Base-by-base conservation (phyloP, 768 basidiomycete genomes). In the Tephrocybe sp. region DNA sequence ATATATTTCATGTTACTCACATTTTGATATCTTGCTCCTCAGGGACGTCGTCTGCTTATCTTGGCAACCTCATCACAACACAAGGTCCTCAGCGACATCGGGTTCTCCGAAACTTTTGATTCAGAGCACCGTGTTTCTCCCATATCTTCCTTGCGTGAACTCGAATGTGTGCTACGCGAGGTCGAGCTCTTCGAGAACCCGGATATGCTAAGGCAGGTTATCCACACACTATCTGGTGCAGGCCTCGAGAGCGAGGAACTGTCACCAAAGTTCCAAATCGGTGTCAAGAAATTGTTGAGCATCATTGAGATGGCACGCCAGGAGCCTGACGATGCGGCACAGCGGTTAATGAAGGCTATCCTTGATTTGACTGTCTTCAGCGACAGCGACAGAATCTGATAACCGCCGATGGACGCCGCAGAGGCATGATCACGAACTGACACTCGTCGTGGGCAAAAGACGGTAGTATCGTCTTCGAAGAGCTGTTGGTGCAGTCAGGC, bases 271-370 rank as follows among this genome's bases (percentile, higher is more conserved):
- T 58, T 94, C 58, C 82, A 86, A 55, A 87, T 98, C 41, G 97
- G 97, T 0, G 84, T 99, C 62, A 98, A 98, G 83, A 94, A 90
- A 70, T 62, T 99, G 66, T 67, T 99, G 64, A 92, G 85, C 53
- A 78, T 89, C 49, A 77, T 95, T 16, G 97, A 99, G 77, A 98
- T 97, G 95, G 91, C 95, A 42, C 78, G 96, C 62, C 97, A 98
- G 71, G 96, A 97, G 62, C 92, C 92, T 1, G 85, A 90, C 44
- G 85, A 83, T 54, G 87, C 84, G 13, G 89, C 82, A 23, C 83
- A 86, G 61, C 76, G 90, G 52, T 67, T 93, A 52, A 78, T 77
- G 49, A 76, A 73, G 41, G 83, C 81, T 33, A 65, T 92, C 48
- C 76, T 89, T 72, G 83, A 77, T 9, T 62, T 87, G 49, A 67